A percentile compares a stretch with the other conserved stretches of the same genome.
Conservation (phyloP, 306 rosid species). For the Quercus robur region DNA sequence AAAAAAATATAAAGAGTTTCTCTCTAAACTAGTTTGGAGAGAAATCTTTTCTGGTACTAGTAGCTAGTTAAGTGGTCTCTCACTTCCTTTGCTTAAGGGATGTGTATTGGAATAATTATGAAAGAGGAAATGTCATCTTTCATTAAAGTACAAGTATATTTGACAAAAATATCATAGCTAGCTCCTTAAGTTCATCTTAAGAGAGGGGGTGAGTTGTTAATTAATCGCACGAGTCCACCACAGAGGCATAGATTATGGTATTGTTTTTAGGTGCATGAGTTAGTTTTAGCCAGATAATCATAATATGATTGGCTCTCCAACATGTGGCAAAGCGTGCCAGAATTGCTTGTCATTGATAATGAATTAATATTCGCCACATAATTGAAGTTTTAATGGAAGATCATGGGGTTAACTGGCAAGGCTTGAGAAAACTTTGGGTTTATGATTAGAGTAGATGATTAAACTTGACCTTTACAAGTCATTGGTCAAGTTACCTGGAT, state of each 20-base stretch:
- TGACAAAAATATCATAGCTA: no score
- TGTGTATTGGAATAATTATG: no score
- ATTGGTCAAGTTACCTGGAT: background rate
- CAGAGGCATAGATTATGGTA: no score
- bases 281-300: background rate
- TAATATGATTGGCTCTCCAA: background rate
- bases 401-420: background rate
- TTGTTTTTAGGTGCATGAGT: background rate
- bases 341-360: background rate
- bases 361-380: background rate
- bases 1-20: no score
- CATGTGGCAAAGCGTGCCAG: background rate
- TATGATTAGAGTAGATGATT: background rate
- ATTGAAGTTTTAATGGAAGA: background rate
- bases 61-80: no score
- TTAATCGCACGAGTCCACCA: background rate
- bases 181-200: no score
- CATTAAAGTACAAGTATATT: no score
- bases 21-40: no score
- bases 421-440: background rate
- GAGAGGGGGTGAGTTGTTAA: background rate
- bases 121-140: no score
- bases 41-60: no score
- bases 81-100: no score
- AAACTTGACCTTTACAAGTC: background rate